Conservation (phyloP, 345 rosid species). For the Gossypioides kirkii region DNA sequence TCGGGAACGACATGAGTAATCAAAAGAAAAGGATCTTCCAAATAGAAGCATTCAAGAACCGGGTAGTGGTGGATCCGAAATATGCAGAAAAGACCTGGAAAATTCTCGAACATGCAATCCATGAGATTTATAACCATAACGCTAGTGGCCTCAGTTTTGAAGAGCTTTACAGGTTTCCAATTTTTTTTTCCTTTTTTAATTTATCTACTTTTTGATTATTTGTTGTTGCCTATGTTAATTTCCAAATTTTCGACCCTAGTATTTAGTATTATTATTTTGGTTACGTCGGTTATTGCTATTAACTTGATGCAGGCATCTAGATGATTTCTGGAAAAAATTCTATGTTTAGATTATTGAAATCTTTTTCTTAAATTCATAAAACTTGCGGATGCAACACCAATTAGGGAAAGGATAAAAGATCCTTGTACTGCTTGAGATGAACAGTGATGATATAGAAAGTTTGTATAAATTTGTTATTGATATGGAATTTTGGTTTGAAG, state of each 20-base stretch:
- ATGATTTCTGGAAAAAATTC: background rate
- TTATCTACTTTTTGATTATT: background rate
- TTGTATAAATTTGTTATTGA: too few relatives aligned
- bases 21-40: conserved; percentile 95
- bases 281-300: background rate
- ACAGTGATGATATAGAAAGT: background rate
- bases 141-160: conserved; percentile 97
- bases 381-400: background rate
- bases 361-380: background rate
- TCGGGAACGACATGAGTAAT: conserved; percentile 51
- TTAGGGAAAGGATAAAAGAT: background rate
- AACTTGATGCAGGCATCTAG: background rate
- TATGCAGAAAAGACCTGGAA: conserved; percentile 97
- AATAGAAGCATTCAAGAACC: conserved; percentile 97
- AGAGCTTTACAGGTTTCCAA: conserved; percentile 77
- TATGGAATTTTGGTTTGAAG: background rate
- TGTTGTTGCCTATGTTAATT: background rate
- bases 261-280: background rate
- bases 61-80: conserved; percentile 93
- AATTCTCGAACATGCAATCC: conserved; percentile 93
- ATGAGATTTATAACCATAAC: conserved; percentile 94
- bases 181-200: background rate
- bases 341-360: background rate
- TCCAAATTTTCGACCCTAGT: background rate
- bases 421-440: background rate